Percentiles rank a stretch among this genome's conserved stretches.
Evolutionary conservation across 2,329 filamentous ascomycete genomes (phyloP).

Genomic region (Colletotrichum acutatum): DNA sequence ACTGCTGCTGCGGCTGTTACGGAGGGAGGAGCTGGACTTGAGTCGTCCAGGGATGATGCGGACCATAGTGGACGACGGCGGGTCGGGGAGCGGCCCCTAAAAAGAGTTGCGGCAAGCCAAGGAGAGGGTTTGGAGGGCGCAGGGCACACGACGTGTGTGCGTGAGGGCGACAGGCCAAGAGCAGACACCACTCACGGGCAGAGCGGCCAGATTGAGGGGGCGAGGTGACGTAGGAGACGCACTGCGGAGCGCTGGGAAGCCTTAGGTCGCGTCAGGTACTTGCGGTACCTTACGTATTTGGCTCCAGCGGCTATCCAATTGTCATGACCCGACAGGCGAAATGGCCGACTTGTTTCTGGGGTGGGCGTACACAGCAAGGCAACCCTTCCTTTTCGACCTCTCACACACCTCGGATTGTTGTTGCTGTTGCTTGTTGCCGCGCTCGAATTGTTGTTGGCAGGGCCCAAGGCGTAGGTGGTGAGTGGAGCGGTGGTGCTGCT

Average conservation of each 20-base stretch:
- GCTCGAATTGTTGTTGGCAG: neutral
- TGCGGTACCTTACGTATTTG: conserved; percentile 21
- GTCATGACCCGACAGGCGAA: conserved; percentile 5
- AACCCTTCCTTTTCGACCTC: neutral
- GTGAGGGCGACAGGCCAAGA: conserved; percentile 12
- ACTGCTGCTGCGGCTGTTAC: conserved; percentile 60
- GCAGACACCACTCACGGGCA: conserved; percentile 27
- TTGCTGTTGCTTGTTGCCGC: neutral
- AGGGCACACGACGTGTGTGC: conserved; percentile 15
- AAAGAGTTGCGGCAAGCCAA: conserved; percentile 36
- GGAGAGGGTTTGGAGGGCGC: conserved; percentile 31
- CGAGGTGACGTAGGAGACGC: conserved; percentile 34
- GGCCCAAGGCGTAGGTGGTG: neutral
- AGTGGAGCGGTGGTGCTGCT: conserved; percentile 1
- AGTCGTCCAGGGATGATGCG: conserved; percentile 67
- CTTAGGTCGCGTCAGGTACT: conserved; percentile 20
- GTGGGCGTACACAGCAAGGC: neutral
- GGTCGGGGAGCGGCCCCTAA: conserved; percentile 33
- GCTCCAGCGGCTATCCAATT: conserved; percentile 25
- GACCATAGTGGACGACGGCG: conserved; percentile 55
- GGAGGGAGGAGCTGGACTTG: conserved; percentile 53
- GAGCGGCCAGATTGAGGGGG: conserved; percentile 22
- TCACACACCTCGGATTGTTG: neutral
- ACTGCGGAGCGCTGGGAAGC: conserved; percentile 26
- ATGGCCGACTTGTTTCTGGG: neutral